Evolutionary conservation across 106 monocot species (phyloP).

Genomic region (Posidonia australis): DNA sequence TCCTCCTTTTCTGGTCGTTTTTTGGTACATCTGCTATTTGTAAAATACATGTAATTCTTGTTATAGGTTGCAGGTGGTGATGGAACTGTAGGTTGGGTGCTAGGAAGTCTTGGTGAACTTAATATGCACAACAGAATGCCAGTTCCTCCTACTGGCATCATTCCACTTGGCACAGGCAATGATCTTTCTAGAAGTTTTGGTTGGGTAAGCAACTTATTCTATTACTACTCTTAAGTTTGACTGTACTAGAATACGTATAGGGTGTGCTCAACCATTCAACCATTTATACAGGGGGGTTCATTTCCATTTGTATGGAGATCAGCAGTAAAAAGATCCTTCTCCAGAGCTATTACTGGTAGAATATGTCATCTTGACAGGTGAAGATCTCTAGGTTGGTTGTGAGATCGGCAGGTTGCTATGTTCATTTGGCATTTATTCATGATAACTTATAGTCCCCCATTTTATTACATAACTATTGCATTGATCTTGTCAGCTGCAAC

Average conservation of each 20-base stretch:
- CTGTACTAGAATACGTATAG: neutral
- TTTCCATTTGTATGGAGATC: conserved; percentile 95
- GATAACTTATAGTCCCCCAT: too few relatives aligned
- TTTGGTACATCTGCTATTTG: neutral
- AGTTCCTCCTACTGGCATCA: conserved; percentile 64
- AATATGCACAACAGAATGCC: conserved; percentile 49
- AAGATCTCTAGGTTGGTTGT: neutral
- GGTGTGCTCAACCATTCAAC: conserved; percentile 5
- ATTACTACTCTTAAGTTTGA: neutral
- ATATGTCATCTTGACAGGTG: conserved; percentile 84
- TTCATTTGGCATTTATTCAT: neutral
- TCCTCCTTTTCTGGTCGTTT: neutral
- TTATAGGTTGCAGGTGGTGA: conserved; percentile 90
- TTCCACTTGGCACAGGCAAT: conserved; percentile 93
- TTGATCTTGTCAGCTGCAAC: too few relatives aligned
- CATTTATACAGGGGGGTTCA: conserved; percentile 63
- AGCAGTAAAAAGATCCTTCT: conserved; percentile 52
- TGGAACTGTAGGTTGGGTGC: conserved; percentile 87
- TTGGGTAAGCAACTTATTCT: conserved; percentile 41
- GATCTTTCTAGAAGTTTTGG: conserved; percentile 89
- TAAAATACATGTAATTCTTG: neutral
- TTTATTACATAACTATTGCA: too few relatives aligned
- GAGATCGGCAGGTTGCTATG: neutral
- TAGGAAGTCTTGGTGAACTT: conserved; percentile 67
- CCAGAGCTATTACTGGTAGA: conserved; percentile 43